Evolutionary conservation across 345 rosid genomes (phyloP), one percentile per base, ranked within the genome.

Genomic region (Cardamine occulta): DNA sequence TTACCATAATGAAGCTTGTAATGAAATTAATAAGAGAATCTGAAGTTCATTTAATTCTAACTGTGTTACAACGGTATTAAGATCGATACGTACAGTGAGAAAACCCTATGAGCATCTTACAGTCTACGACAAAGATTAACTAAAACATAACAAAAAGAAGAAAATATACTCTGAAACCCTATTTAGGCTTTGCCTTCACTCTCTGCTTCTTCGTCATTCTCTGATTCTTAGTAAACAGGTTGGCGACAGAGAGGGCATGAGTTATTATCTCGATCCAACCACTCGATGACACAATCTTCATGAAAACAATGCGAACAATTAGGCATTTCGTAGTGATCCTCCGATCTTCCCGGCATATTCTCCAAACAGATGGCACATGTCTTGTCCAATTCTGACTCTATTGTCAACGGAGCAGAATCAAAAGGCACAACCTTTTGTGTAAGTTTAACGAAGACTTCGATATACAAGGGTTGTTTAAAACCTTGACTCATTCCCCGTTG

Each of bases 311-410:
- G 63, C 0, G 8, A 17, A 18, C 58, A 48, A 19, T 12, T 4
- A n/a, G 11, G 42, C 28, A 49, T 4, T 2, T 45, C n/a, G 28
- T 5, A 8, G 3, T 57, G 9, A 17, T 14, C 42, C 42, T 57
- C 42, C 3, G 7, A 29, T 29, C 23, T 5, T 7, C 40, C 23
- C 7, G 2, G 32, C 26, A 58, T 4, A 14, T 34, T 57, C 77
- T 26, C 90, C 85, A 63, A 68, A 65, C 56, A 48, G 69, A 76
- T 29, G 40, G 80, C 47, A 88, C 63, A 58, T 2, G 44, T 58
- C 44, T 10, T 5, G 8, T 23, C 39, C 37, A 15, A 14, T 3
- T 56, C 13, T 7, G 21, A 29, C 9, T 28, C 1, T 28, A 11
- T 54, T 26, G 34, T 15, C 2, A 0, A 26, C 34, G 18, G 18